Percentiles rank a stretch among this genome's conserved stretches.
phyloP scores from a whole-genome alignment of 805 yeast species.

The Metschnikowia colocasiae region DNA sequence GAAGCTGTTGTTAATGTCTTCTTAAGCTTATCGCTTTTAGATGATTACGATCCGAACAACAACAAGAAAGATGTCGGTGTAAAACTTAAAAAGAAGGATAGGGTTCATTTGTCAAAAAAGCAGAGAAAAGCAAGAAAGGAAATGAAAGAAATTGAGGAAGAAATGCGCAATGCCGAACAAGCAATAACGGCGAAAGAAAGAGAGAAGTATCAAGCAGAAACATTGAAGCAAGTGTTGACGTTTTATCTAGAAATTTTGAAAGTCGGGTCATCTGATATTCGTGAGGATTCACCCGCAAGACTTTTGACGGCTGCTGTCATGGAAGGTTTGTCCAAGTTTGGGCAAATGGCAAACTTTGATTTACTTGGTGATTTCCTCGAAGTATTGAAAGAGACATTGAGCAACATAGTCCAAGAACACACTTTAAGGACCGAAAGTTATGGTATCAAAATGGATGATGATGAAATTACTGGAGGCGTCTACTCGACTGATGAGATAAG shows the following conservation, averaged over 20 bases:
- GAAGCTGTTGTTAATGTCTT: conserved; percentile 75
- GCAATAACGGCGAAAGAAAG: conserved; percentile 85
- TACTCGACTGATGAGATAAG: conserved; percentile 49
- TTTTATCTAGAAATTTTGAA: conserved; percentile 76
- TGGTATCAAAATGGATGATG: conserved; percentile 17
- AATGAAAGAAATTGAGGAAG: conserved; percentile 81
- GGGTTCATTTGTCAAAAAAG: conserved; percentile 87
- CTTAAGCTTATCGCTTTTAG: conserved; percentile 60
- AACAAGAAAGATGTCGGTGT: conserved; percentile 35
- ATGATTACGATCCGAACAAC: conserved; percentile 69
- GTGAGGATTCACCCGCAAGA: conserved; percentile 44
- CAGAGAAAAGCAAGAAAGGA: conserved; percentile 87
- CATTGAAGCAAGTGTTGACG: conserved; percentile 66
- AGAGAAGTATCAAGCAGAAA: conserved; percentile 79
- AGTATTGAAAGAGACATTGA: conserved; percentile 78
- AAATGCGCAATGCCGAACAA: conserved; percentile 80
- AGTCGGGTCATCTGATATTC: conserved; percentile 28
- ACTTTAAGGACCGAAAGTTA: conserved; percentile 29
- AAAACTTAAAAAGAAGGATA: conserved; percentile 75
- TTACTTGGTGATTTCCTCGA: conserved; percentile 88
- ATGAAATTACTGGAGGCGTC: conserved; percentile 25
- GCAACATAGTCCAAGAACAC: conserved; percentile 46
- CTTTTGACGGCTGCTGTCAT: conserved; percentile 75
- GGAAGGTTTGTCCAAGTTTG: conserved; percentile 87
- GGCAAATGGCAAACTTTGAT: conserved; percentile 90